Evolutionary conservation across 345 rosid species (phyloP).

Genomic region (Lepidium sativum): DNA sequence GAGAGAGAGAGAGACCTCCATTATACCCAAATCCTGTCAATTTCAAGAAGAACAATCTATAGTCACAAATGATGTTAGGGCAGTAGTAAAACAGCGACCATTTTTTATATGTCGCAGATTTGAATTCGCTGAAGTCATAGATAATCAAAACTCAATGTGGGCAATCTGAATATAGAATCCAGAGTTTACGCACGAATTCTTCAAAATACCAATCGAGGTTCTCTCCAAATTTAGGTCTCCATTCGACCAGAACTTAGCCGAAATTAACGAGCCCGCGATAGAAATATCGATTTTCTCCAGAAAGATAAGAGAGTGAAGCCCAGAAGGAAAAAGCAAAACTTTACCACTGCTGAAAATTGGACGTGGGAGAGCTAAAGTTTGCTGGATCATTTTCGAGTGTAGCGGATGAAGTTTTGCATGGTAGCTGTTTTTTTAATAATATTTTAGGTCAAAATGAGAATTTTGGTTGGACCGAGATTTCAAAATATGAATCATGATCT

Average conservation of each 20-base stretch:
- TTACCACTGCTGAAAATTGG: slow-evolving; percentile 12
- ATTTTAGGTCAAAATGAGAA: no score
- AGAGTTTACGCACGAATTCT: neutral
- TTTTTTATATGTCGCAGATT: neutral
- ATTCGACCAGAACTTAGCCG: neutral
- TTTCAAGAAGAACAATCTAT: neutral
- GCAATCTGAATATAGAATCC: neutral
- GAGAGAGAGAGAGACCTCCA: no score
- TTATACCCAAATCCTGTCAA: slow-evolving; percentile 24
- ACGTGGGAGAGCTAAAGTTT: slow-evolving; percentile 24
- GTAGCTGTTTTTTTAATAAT: slow-evolving; percentile 4
- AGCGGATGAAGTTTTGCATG: slow-evolving; percentile 1
- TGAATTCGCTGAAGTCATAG: neutral
- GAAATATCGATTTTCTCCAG: neutral
- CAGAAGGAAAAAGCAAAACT: neutral
- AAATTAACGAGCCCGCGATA: neutral
- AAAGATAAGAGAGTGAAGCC: neutral
- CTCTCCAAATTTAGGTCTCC: neutral
- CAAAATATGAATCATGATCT: no score
- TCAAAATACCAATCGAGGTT: neutral
- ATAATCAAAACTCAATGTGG: neutral
- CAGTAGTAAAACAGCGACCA: neutral
- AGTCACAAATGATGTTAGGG: neutral
- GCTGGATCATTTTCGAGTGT: slow-evolving; percentile 17
- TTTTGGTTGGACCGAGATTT: no score